Percentiles rank a stretch among this genome's conserved stretches.
phyloP scores from a whole-genome alignment of 164 flowering plant genomes.

The Berberis thunbergii region DNA sequence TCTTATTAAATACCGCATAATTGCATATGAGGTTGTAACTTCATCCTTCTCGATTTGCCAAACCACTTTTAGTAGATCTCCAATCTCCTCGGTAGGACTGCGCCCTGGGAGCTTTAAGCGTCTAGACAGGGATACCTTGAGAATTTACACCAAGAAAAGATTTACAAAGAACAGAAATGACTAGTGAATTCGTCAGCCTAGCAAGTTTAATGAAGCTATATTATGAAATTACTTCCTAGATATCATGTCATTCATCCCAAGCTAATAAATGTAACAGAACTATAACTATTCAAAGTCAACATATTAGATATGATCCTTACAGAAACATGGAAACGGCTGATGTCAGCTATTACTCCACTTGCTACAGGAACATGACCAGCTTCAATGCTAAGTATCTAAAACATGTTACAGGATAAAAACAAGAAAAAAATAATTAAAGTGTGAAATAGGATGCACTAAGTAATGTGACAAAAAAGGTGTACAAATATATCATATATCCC shows the following conservation, averaged over 20 bases:
- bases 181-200: background rate
- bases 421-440: background rate
- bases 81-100: conserved; percentile 24
- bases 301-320: conserved; percentile 33
- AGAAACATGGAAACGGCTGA: conserved; percentile 56
- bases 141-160: background rate
- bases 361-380: conserved; percentile 47
- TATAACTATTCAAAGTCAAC: no score
- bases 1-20: conserved; percentile 57
- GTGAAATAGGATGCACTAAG: background rate
- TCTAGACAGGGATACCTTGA: conserved; percentile 70
- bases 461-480: no score
- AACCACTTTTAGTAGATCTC: conserved; percentile 42
- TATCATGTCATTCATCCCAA: background rate
- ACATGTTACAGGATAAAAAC: conserved; percentile 5
- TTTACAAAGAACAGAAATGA: background rate
- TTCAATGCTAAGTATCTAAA: conserved; percentile 64
- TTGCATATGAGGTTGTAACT: conserved; percentile 50
- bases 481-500: no score
- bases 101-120: conserved; percentile 72
- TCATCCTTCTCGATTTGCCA: conserved; percentile 96
- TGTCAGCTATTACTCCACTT: conserved; percentile 64
- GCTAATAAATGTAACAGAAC: background rate
- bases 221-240: background rate
- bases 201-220: background rate